Percentiles rank a stretch among this genome's conserved stretches.
Conservation (phyloP, 176 grass and related monocot species). For the Carex parvula region DNA sequence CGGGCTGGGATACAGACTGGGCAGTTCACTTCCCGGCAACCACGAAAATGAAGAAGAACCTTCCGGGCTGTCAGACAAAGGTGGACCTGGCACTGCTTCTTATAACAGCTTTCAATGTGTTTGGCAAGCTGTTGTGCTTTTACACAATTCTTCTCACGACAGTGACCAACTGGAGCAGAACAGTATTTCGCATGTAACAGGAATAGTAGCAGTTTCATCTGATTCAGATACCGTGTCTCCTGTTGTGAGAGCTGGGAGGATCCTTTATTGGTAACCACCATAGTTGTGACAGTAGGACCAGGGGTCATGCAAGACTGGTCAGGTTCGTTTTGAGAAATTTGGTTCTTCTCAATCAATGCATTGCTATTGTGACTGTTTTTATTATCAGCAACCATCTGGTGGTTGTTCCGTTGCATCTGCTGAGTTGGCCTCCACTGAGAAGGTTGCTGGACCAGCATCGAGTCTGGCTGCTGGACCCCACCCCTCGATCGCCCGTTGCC, state of each 20-base stretch:
- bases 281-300: slow-evolving; percentile 41
- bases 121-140: slow-evolving; percentile 69
- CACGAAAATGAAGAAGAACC: slow-evolving; percentile 60
- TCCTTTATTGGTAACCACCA: slow-evolving; percentile 20
- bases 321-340: slow-evolving; percentile 39
- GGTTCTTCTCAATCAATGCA: slow-evolving; percentile 47
- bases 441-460: slow-evolving; percentile 42
- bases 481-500: slow-evolving; percentile 44
- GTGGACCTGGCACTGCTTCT: slow-evolving; percentile 54
- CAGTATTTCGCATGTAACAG: slow-evolving; percentile 80
- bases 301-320: slow-evolving; percentile 59
- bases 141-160: slow-evolving; percentile 62
- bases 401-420: slow-evolving; percentile 4
- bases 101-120: slow-evolving; percentile 69
- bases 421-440: neutral
- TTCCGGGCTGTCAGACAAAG: slow-evolving; percentile 58
- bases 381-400: neutral
- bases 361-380: slow-evolving; percentile 47
- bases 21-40: slow-evolving; percentile 59
- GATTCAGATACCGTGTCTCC: slow-evolving; percentile 55
- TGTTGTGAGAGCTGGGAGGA: slow-evolving; percentile 40
- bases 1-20: slow-evolving; percentile 70
- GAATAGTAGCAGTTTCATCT: slow-evolving; percentile 72
- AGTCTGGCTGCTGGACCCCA: slow-evolving; percentile 44
- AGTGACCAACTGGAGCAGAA: slow-evolving; percentile 60